Evolutionary conservation across 495 filamentous ascomycete genomes (phyloP).

Genomic region (Thozetella sp.): DNA sequence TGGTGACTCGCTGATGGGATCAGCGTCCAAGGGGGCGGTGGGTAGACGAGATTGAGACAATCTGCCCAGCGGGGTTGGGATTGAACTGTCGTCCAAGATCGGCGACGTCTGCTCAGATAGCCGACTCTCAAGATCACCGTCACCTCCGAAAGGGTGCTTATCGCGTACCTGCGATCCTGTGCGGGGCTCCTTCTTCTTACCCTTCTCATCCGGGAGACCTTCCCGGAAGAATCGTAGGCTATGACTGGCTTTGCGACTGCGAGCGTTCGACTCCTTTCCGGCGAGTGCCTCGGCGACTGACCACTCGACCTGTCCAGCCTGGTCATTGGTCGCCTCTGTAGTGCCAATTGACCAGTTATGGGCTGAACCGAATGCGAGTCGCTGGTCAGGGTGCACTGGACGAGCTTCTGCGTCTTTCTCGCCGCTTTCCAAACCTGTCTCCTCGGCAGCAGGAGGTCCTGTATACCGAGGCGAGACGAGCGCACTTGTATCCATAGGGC

Average conservation of each 20-base stretch:
- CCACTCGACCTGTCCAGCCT: conserved; percentile 69
- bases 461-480: conserved; percentile 12
- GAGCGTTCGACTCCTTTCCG: conserved; percentile 74
- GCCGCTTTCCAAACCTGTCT: conserved; percentile 18
- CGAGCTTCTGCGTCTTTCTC: conserved; percentile 33
- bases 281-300: conserved; percentile 81
- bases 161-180: conserved; percentile 25
- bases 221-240: conserved; percentile 92
- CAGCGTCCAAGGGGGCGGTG: conserved; percentile 15
- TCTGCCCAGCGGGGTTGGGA: neutral
- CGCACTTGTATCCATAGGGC: conserved; percentile 11
- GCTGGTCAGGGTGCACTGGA: conserved; percentile 44
- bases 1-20: conserved; percentile 11
- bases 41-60: conserved; percentile 8
- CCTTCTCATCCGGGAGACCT: conserved; percentile 65
- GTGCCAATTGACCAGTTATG: conserved; percentile 60
- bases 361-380: conserved; percentile 42
- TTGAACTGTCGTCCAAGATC: neutral
- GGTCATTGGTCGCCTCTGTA: conserved; percentile 31
- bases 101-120: conserved; percentile 6
- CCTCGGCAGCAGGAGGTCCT: conserved; percentile 12
- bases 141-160: conserved; percentile 14
- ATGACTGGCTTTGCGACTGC: conserved; percentile 94
- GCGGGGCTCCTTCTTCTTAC: conserved; percentile 40
- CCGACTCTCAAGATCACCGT: neutral